A percentile compares a stretch with the other conserved stretches of the same genome.
phyloP scores from a whole-genome alignment of 306 rosid species.

The Ochetophila trinervis region DNA sequence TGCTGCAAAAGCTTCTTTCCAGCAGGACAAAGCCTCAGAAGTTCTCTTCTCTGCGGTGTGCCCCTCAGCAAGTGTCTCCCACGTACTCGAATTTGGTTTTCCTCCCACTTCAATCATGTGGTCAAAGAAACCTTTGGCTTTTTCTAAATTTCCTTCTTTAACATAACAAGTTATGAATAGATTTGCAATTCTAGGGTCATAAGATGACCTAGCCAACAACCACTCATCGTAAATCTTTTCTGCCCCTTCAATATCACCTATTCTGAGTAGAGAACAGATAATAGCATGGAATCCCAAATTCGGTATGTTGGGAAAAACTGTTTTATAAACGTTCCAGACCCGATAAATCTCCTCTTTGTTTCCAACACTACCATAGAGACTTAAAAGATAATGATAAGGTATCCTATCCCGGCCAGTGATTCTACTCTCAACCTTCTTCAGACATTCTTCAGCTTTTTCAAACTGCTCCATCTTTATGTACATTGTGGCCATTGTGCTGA shows the following conservation, averaged over 20 bases:
- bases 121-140: conserved; percentile 52
- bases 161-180: conserved; percentile 59
- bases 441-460: conserved; percentile 79
- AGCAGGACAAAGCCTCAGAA: conserved; percentile 61
- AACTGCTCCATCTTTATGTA: conserved; percentile 70
- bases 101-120: conserved; percentile 61
- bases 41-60: conserved; percentile 48
- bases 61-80: conserved; percentile 83
- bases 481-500: conserved; percentile 88
- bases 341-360: conserved; percentile 80
- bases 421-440: conserved; percentile 69
- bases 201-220: conserved; percentile 53
- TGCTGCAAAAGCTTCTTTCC: conserved; percentile 65
- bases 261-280: conserved; percentile 65
- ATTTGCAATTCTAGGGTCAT: conserved; percentile 82
- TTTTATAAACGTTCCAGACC: conserved; percentile 71
- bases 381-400: conserved; percentile 85
- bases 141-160: conserved; percentile 46
- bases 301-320: conserved; percentile 65
- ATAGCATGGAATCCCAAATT: conserved; percentile 88
- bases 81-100: conserved; percentile 68
- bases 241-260: conserved; percentile 75
- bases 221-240: conserved; percentile 74
- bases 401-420: conserved; percentile 76
- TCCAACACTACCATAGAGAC: conserved; percentile 73